Evolutionary conservation across 2,329 filamentous ascomycete genomes (phyloP).

Genomic region (Cytospora schulzeri): DNA sequence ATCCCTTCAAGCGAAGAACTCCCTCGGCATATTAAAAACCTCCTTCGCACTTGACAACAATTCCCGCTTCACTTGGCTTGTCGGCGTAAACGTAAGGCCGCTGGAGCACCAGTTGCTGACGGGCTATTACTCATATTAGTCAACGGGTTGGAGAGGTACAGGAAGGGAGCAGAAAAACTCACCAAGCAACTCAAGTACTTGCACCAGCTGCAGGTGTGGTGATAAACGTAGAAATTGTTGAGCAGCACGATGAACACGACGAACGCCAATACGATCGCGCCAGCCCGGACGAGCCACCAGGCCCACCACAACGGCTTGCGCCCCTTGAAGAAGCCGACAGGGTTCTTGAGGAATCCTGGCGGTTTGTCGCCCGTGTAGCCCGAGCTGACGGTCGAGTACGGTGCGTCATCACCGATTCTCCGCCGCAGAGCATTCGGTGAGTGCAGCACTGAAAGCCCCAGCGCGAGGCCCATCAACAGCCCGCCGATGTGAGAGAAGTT

Average conservation of each 20-base stretch:
- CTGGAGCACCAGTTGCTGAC: constrained; percentile 69
- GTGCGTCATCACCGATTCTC: constrained; percentile 67
- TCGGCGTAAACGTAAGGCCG: constrained; percentile 33
- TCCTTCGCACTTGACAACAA: constrained; percentile 18
- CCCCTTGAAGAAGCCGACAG: constrained; percentile 83
- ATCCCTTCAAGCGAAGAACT: constrained; percentile 13
- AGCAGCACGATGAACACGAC: constrained; percentile 84
- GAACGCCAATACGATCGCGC: constrained; percentile 75
- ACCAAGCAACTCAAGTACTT: constrained; percentile 93
- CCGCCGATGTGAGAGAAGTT: constrained; percentile 98
- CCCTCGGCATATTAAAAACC: constrained; percentile 9
- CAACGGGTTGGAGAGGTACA: constrained; percentile 28
- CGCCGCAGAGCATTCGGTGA: constrained; percentile 80
- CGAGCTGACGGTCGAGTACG: constrained; percentile 69
- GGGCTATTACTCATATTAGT: constrained; percentile 45
- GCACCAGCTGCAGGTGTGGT: constrained; percentile 83
- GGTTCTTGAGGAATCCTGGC: constrained; percentile 60
- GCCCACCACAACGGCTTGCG: constrained; percentile 94
- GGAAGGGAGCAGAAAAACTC: constrained; percentile 46
- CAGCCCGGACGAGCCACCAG: constrained; percentile 89
- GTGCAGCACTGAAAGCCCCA: constrained; percentile 85
- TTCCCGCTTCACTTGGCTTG: constrained; percentile 31
- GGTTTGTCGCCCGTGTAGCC: constrained; percentile 49
- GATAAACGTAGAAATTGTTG: constrained; percentile 86
- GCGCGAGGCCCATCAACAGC: constrained; percentile 85